These are phyloP conservation scores for Phytopythium delawarense DNA, from an alignment of 352 stramenopile species.

Conservation along the genomic window DNA sequence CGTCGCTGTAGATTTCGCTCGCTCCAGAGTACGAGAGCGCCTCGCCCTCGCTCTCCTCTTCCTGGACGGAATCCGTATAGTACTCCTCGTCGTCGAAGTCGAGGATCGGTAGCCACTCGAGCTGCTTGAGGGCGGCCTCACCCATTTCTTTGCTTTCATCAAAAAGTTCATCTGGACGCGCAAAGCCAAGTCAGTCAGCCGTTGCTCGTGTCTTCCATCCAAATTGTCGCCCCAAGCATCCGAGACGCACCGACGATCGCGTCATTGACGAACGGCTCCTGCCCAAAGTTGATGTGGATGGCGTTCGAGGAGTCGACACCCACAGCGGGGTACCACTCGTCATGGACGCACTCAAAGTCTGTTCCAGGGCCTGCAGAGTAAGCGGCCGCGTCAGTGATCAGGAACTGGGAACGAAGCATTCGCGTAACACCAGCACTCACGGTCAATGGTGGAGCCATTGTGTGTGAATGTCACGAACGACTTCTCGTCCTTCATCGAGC, in stretches of 20 bases:
- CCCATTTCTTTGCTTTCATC: slow-evolving; percentile 16
- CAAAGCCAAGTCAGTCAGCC: not conserved
- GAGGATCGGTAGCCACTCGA: slow-evolving; percentile 26
- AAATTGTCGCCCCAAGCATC: not conserved
- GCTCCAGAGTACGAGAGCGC: not conserved
- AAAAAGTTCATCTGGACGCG: slow-evolving; percentile 17
- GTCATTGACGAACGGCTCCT: slow-evolving; percentile 30
- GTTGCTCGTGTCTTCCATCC: not conserved
- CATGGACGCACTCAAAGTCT: slow-evolving; percentile 23
- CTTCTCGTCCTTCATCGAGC: slow-evolving; percentile 14
- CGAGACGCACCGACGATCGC: slow-evolving; percentile 12
- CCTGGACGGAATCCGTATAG: slow-evolving; percentile 9
- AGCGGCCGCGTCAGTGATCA: not conserved
- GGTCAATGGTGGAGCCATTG: slow-evolving; percentile 19
- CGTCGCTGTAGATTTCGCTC: slow-evolving; percentile 18
- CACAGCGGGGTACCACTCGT: slow-evolving; percentile 28
- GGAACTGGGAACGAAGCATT: not conserved
- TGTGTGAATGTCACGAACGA: slow-evolving; percentile 32
- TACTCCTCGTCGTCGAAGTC: slow-evolving; percentile 25
- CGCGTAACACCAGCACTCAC: not conserved
- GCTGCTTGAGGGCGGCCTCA: slow-evolving; percentile 20
- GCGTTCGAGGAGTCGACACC: slow-evolving; percentile 24
- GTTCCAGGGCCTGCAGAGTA: not conserved
- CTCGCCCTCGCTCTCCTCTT: slow-evolving; percentile 14
- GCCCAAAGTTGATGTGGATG: slow-evolving; percentile 30